These are phyloP conservation scores for Exophiala mesophila DNA, from an alignment of 2,329 filamentous ascomycete species.

Conservation along the genomic window DNA sequence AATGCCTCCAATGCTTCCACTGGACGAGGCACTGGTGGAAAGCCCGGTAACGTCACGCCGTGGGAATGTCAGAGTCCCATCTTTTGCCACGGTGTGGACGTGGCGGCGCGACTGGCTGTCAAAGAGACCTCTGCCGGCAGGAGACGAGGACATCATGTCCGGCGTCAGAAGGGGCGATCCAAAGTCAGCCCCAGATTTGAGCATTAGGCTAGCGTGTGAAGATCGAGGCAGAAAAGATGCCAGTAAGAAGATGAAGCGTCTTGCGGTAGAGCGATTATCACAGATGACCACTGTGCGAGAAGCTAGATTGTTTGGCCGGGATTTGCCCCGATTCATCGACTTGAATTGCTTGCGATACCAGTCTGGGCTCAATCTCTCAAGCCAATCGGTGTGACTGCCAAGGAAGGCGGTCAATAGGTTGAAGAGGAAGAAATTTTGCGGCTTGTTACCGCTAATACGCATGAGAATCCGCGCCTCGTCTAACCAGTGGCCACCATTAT, in stretches of 20 bases:
- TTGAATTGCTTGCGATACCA: constrained; percentile 49
- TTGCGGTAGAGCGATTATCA: constrained; percentile 55
- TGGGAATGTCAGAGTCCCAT: constrained; percentile 10
- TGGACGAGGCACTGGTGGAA: constrained; percentile 43
- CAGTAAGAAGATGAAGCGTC: constrained; percentile 54
- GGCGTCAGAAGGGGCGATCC: constrained; percentile 20
- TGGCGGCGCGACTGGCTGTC: constrained; percentile 16
- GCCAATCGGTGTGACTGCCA: constrained; percentile 57
- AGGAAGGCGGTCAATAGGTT: constrained; percentile 56
- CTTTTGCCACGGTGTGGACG: constrained; percentile 11
- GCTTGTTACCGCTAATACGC: constrained; percentile 50
- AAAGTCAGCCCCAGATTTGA: constrained; percentile 13
- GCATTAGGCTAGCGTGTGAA: constrained; percentile 9
- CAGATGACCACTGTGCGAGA: constrained; percentile 55
- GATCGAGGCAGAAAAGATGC: constrained; percentile 51
- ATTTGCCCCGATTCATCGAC: constrained; percentile 46
- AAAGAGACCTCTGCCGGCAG: constrained; percentile 3
- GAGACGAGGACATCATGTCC: constrained; percentile 16
- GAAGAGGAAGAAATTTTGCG: constrained; percentile 57
- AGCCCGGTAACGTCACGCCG: constrained; percentile 16
- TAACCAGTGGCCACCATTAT: constrained; percentile 54
- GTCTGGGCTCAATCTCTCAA: constrained; percentile 50
- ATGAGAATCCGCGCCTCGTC: constrained; percentile 56
- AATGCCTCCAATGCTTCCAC: constrained; percentile 32
- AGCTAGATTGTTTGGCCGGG: constrained; percentile 44